Evolutionary conservation across 2,329 filamentous ascomycete genomes (phyloP), one percentile per base, ranked within the genome.

Genomic region (Alternaria sp.): DNA sequence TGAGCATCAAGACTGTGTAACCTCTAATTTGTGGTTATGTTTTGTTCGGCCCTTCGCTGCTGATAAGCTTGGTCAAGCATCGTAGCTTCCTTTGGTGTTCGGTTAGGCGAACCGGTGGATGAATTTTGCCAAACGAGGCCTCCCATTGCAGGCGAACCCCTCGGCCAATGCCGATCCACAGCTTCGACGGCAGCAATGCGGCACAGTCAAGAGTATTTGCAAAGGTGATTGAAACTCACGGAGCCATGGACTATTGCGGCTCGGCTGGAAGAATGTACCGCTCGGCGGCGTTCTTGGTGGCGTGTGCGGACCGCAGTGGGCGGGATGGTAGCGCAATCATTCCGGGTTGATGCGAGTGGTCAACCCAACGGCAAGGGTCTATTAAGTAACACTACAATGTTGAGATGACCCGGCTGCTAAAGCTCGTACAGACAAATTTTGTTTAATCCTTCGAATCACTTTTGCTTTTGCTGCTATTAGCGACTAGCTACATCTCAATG

Each of bases 81-180:
- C n/a, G n/a, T n/a, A 26, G 21, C 33, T 25, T 57, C 21, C 15
- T 25, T 43, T 28, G 14, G 11, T 41, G 30, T 28, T 55, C n/a
- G 43, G 41, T 20, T 55, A 30, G 58, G 53, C 30, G 30, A 53
- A 21, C 60, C 47, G 60, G 55, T 59, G 60, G 60, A 21, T 54
- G 26, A 59, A 53, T 59, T 62, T 47, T 58, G 60, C 41, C 47
- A 47, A 33, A 53, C 30, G 41, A 53, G 28, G 30, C 49, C 20
- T 44, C 41, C 28, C 26, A n/a, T n/a, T n/a, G 51, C 44, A 26
- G 4, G 14, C 33, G 49, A 18, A 41, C 20, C 55, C 37, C 20
- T 54, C 43, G 26, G 55, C 55, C 55, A 62, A 53, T 62, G 46
- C 49, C 28, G 45, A 53, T 46, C 47, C 37, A 54, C 33, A 53